Conservation (phyloP, 2,329 filamentous ascomycete species). For the Pseudovirgaria hyperparasitica region DNA sequence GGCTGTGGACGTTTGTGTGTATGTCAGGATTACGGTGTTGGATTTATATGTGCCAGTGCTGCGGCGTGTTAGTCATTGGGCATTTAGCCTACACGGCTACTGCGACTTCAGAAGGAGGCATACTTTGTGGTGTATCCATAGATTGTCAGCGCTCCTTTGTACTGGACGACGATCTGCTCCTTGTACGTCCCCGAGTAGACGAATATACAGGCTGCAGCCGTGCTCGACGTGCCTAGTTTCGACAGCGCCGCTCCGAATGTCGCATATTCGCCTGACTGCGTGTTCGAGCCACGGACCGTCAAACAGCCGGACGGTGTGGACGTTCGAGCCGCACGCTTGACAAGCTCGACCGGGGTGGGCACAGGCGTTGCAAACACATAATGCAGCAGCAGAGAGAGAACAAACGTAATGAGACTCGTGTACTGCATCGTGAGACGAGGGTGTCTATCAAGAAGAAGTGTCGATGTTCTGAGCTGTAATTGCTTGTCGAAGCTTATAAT, state of each 20-base stretch:
- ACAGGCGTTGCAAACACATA: conserved; percentile 1
- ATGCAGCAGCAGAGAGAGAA: too few species aligned
- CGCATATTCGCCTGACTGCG: conserved; percentile 25
- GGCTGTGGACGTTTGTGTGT: conserved; percentile 20
- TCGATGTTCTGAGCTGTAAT: too few species aligned
- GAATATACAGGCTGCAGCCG: conserved; percentile 42
- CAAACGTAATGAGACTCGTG: too few species aligned
- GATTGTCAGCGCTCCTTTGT: conserved; percentile 35
- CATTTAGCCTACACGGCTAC: too few species aligned
- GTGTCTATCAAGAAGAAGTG: too few species aligned
- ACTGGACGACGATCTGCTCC: conserved; percentile 41
- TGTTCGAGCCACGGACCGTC: conserved; percentile 23
- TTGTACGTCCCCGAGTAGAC: conserved; percentile 43
- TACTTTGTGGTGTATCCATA: conserved; percentile 43
- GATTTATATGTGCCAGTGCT: conserved; percentile 24
- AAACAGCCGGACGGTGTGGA: conserved; percentile 35
- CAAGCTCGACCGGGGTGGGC: background rate
- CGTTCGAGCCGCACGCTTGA: conserved; percentile 17
- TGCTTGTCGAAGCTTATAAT: too few species aligned
- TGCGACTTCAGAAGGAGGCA: too few species aligned
- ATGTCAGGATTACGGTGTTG: conserved; percentile 42
- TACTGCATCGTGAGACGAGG: too few species aligned
- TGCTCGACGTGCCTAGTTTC: conserved; percentile 36
- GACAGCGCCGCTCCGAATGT: conserved; percentile 41
- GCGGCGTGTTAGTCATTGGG: background rate